Evolutionary conservation across 2,329 filamentous ascomycete species (phyloP).

Genomic region (Dactylellina drechsleri): DNA sequence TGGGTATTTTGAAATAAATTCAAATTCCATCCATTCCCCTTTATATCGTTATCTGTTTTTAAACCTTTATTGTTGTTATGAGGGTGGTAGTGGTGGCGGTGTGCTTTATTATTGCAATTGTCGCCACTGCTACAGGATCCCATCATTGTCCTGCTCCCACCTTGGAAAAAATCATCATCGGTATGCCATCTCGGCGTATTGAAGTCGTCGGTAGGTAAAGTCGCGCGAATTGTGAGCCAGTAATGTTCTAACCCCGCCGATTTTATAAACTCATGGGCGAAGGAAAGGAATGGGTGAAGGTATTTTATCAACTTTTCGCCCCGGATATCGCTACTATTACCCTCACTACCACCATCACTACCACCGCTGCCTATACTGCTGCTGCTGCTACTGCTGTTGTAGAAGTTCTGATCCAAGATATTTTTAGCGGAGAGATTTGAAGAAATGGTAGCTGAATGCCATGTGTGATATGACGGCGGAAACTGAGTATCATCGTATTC

Average conservation of each 20-base stretch:
- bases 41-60: no score
- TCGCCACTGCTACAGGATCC: background rate
- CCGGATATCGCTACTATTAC: conserved; percentile 28
- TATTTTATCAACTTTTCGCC: conserved; percentile 59
- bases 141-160: conserved; percentile 42
- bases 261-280: conserved; percentile 62
- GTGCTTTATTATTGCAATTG: no score
- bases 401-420: conserved; percentile 17
- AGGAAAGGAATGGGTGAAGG: conserved; percentile 63
- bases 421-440: background rate
- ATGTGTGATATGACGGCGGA: conserved; percentile 63
- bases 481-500: conserved; percentile 55
- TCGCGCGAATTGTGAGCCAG: conserved; percentile 66
- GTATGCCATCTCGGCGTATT: conserved; percentile 66
- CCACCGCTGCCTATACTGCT: no score
- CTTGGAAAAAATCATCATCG: conserved; percentile 65
- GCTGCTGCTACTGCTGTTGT: background rate
- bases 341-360: no score
- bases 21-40: background rate
- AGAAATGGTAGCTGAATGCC: conserved; percentile 59
- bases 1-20: conserved; percentile 27
- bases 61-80: background rate
- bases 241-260: conserved; percentile 62
- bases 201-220: conserved; percentile 63
- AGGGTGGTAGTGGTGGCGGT: no score